A percentile compares a stretch with the other conserved stretches of the same genome.
These are phyloP conservation scores for Anaeramoeba flamelloides DNA, from an alignment of 78 protist species.

Conservation along the genomic window DNA sequence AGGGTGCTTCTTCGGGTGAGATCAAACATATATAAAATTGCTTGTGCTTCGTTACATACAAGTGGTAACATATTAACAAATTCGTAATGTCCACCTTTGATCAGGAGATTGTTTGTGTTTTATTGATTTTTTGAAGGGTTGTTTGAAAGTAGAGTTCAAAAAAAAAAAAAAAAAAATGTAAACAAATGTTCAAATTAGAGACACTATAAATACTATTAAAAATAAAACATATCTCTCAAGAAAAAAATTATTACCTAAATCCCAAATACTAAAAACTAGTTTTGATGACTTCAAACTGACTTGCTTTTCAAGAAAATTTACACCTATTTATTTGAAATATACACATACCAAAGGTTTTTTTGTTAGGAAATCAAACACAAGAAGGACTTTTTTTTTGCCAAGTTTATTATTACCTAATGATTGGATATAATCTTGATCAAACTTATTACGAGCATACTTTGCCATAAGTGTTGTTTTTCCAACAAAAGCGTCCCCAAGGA, in stretches of 20 bases:
- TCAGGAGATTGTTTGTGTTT: conserved; percentile 80
- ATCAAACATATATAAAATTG: conserved; percentile 89
- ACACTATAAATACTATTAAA: too few species aligned
- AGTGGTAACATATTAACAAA: conserved; percentile 86
- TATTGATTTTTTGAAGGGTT: conserved; percentile 62
- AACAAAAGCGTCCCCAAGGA: conserved; percentile 80
- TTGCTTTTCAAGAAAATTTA: conserved; percentile 90
- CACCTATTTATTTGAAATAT: conserved; percentile 38
- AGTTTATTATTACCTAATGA: conserved; percentile 34
- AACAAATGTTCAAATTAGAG: too few species aligned
- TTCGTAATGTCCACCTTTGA: conserved; percentile 71
- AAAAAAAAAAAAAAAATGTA: conserved; percentile 74
- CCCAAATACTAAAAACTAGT: conserved; percentile 82
- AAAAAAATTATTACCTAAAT: conserved; percentile 79
- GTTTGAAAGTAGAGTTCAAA: conserved; percentile 79
- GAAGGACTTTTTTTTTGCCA: too few species aligned
- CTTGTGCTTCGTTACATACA: conserved; percentile 85
- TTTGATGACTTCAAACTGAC: conserved; percentile 55
- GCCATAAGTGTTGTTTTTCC: conserved; percentile 87
- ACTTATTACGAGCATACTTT: conserved; percentile 72
- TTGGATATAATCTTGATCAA: conserved; percentile 82
- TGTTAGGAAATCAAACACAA: too few species aligned
- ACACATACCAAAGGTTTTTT: too few species aligned
- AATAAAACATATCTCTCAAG: conserved; percentile 92
- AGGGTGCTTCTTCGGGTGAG: conserved; percentile 72